These are phyloP conservation scores for Endotrypanum monterogeii DNA, from an alignment of 208 protist species.

Conservation along the genomic window DNA sequence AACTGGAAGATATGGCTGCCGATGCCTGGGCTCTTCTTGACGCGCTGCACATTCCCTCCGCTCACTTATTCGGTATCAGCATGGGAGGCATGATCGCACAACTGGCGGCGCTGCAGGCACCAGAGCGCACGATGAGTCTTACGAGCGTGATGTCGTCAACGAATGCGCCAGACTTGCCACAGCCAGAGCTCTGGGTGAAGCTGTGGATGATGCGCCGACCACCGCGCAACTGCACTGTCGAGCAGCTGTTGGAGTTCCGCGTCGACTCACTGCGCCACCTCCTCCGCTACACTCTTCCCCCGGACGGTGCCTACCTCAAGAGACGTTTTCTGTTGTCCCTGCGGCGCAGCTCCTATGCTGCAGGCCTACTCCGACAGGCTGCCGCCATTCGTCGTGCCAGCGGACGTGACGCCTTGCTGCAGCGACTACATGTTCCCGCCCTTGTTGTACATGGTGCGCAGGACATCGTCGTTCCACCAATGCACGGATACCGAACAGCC, in stretches of 20 bases:
- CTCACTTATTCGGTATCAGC: slow-evolving; percentile 79
- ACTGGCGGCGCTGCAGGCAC: slow-evolving; percentile 52
- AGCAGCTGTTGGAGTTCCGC: slow-evolving; percentile 76
- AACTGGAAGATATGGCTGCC: slow-evolving; percentile 65
- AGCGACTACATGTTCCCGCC: slow-evolving; percentile 41
- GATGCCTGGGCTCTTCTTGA: slow-evolving; percentile 70
- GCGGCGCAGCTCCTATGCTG: slow-evolving; percentile 55
- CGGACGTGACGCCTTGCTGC: slow-evolving; percentile 53
- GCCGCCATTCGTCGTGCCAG: slow-evolving; percentile 55
- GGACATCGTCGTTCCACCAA: slow-evolving; percentile 72
- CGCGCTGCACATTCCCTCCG: slow-evolving; percentile 45
- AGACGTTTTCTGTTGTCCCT: slow-evolving; percentile 62
- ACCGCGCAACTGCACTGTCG: slow-evolving; percentile 53
- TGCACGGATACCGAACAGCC: slow-evolving; percentile 77
- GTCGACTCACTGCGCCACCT: slow-evolving; percentile 50
- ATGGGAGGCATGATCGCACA: slow-evolving; percentile 87
- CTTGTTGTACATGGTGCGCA: slow-evolving; percentile 76
- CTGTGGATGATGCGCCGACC: slow-evolving; percentile 75
- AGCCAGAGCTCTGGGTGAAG: slow-evolving; percentile 74
- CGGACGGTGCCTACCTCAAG: slow-evolving; percentile 69
- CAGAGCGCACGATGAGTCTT: slow-evolving; percentile 56
- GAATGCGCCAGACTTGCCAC: slow-evolving; percentile 66
- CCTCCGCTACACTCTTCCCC: slow-evolving; percentile 46
- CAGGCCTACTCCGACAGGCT: slow-evolving; percentile 68
- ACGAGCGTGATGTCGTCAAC: slow-evolving; percentile 85